Evolutionary conservation across 352 stramenopile species (phyloP).

Genomic region (Phytophthora boehmeriae): DNA sequence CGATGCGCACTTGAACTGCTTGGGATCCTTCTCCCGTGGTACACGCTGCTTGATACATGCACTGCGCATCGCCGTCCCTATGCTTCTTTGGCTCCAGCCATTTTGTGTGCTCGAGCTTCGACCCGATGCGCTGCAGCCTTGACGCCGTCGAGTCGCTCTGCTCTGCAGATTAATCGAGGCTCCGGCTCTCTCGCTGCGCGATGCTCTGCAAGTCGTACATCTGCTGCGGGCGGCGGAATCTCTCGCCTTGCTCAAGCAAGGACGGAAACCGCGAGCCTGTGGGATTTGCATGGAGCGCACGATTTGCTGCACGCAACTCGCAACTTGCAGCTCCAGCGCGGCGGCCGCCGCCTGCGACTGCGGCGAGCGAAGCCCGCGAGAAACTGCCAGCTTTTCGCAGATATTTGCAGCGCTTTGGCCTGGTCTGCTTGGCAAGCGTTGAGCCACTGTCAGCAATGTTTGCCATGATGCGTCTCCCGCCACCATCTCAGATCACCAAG

Average conservation of each 20-base stretch:
- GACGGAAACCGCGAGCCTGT: constrained; percentile 1
- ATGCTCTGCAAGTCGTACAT: not conserved
- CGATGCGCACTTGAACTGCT: not conserved
- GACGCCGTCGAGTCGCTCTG: not conserved
- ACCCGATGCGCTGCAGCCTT: not conserved
- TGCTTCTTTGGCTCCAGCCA: not conserved
- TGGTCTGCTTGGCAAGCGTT: not conserved
- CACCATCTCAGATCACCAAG: constrained; percentile 5
- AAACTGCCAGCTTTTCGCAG: constrained; percentile 23
- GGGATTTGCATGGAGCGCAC: constrained; percentile 16
- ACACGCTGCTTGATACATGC: not conserved
- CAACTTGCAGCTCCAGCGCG: not conserved
- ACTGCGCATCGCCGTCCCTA: not conserved
- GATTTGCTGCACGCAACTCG: constrained; percentile 33
- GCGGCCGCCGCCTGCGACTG: constrained; percentile 20
- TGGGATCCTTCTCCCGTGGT: not conserved
- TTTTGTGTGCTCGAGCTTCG: not conserved
- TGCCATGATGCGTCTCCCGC: not conserved
- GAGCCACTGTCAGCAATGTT: too few relatives aligned
- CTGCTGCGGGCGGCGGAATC: not conserved
- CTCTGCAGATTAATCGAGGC: not conserved
- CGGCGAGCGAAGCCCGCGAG: not conserved
- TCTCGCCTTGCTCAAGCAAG: constrained; percentile 8
- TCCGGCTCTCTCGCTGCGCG: constrained; percentile 1
- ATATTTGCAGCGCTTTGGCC: not conserved